A percentile compares a stretch with the other conserved stretches of the same genome.
phyloP scores from a whole-genome alignment of 305 asterid species.

The Striga hermonthica region DNA sequence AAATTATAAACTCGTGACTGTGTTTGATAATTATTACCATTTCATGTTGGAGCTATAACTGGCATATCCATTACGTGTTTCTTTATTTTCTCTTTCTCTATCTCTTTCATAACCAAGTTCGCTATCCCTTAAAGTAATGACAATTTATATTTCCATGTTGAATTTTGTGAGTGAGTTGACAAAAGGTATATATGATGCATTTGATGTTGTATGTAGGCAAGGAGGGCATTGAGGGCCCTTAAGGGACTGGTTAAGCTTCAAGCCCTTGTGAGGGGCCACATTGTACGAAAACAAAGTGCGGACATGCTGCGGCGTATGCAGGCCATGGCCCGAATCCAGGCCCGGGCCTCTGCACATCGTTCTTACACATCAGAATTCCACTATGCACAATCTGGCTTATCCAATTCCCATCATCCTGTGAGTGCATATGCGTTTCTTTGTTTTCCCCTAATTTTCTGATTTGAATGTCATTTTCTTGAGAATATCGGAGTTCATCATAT shows the following conservation, averaged over 20 bases:
- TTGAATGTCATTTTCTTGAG: not conserved
- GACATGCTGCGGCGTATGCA: slow-evolving; percentile 94
- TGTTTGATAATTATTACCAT: too few species aligned
- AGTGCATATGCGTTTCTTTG: slow-evolving; percentile 25
- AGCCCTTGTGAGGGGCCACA: slow-evolving; percentile 90
- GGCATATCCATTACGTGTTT: too few species aligned
- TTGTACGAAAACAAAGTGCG: slow-evolving; percentile 81
- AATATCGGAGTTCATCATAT: too few species aligned
- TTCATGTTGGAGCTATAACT: too few species aligned
- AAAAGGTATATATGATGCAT: too few species aligned
- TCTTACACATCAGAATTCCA: slow-evolving; percentile 35
- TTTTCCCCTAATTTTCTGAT: not conserved
- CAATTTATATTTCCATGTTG: too few species aligned
- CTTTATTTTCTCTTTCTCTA: too few species aligned
- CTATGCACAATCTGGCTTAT: not conserved
- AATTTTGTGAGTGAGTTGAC: too few species aligned
- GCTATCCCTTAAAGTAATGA: too few species aligned
- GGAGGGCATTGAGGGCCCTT: slow-evolving; percentile 85
- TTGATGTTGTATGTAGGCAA: slow-evolving; percentile 49
- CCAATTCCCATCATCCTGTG: slow-evolving; percentile 43
- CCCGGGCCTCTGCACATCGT: slow-evolving; percentile 76
- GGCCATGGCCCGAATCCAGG: slow-evolving; percentile 93
- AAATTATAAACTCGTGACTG: too few species aligned
- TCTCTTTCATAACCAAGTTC: too few species aligned
- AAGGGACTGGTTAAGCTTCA: slow-evolving; percentile 93